Base-by-base conservation (phyloP, 2,329 filamentous ascomycete species). In the Byssochlamys sp. region DNA sequence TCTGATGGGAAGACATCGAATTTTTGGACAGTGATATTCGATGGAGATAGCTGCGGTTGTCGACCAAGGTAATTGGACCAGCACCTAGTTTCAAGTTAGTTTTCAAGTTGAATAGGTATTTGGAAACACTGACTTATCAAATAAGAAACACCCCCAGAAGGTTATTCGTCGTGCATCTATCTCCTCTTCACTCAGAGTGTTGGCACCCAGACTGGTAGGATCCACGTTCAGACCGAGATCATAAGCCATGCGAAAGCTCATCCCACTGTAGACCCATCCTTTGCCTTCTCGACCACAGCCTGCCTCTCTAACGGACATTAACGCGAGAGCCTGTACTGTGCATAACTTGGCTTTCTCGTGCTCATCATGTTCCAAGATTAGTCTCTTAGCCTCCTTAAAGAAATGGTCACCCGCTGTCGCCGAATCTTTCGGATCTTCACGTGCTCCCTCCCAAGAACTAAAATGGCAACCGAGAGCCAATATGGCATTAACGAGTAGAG, bases 1-100 rank as follows among this genome's bases (percentile, higher is more conserved):
- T 97, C 94, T 55, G 85, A 82, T 0, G 91, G 91, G 64, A 96
- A 94, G 10, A 96, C 90, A 59, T 96, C 91, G 62, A 90, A 89
- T 70, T 92, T 95, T 27, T 90, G 87, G 0, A 91, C 89, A 33
- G 87, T 95, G 65, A 90, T 88, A 6, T 89, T 88, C 29, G 85
- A 84, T 49, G 84, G 86, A 0, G 90, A 87, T 10, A 97, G 78
- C 71, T 96, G 92, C 10, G 94, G 92, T 60, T 96, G 80, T 50
- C 94, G 87, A 53, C 94, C 92, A 27, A 97, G 82, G 66, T 97
- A 97, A 71, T 96, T 97, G 54, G 91, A 96, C 91, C 92, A 97
- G 72, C 90, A 95, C 65, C 81, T 83, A 58, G 26, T 14, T 56
- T 31, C n/a, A n/a, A 14, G 48, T 55, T 67, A 62, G 66, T 60